A percentile compares a stretch with the other conserved stretches of the same genome.
Conservation (phyloP, 441 rosid genomes). For the Erodium trifolium region DNA sequence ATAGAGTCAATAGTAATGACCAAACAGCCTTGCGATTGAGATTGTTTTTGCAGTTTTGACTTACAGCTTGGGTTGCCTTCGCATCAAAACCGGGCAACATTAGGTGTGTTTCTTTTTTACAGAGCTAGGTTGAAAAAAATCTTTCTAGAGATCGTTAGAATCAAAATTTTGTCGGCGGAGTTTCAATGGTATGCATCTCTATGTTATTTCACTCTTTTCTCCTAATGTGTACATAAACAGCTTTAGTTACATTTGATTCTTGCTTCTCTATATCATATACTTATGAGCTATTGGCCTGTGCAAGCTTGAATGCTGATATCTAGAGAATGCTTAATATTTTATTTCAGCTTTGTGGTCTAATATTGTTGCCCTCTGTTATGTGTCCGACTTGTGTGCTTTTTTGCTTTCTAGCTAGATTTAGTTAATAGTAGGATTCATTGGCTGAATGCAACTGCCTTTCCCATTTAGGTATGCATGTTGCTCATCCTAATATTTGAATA, state of each 20-base stretch:
- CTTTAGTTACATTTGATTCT: neutral
- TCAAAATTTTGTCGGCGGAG: conserved; percentile 5
- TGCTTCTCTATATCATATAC: neutral
- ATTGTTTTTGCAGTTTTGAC: conserved; percentile 15
- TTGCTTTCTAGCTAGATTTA: neutral
- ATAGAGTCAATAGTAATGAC: conserved; percentile 44
- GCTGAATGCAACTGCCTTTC: neutral
- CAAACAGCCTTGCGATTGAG: conserved; percentile 44
- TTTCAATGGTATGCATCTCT: conserved; percentile 1
- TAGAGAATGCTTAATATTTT: neutral
- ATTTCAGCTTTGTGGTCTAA: neutral
- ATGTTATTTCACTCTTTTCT: neutral
- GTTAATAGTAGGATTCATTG: neutral
- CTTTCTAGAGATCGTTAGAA: neutral
- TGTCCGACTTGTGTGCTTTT: neutral
- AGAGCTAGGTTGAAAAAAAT: neutral
- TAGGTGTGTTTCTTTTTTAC: neutral
- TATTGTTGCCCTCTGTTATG: neutral
- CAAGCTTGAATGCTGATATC: neutral
- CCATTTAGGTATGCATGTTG: neutral
- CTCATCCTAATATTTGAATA: neutral
- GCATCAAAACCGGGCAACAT: conserved; percentile 9
- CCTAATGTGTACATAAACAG: neutral
- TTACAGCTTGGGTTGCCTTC: conserved; percentile 17
- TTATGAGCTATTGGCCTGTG: neutral